phyloP scores from a whole-genome alignment of 345 rosid genomes.

The Fremontodendron californicum region DNA sequence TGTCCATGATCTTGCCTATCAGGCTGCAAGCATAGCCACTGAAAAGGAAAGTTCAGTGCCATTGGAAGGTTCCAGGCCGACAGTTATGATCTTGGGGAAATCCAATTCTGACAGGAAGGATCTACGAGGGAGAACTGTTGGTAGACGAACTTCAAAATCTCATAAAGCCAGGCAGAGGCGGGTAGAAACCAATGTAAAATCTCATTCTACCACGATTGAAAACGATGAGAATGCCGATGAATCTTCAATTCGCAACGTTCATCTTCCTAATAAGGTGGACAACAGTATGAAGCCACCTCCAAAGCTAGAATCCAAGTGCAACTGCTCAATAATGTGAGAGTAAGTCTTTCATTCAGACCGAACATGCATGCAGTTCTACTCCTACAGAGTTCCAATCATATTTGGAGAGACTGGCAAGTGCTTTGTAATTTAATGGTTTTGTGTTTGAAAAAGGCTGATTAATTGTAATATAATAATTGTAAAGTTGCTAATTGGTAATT shows the following conservation, averaged over 20 bases:
- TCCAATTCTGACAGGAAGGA: slow-evolving; percentile 47
- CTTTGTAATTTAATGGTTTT: no score
- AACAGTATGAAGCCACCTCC: slow-evolving; percentile 69
- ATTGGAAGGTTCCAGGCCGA: slow-evolving; percentile 57
- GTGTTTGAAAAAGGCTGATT: no score
- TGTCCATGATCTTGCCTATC: slow-evolving; percentile 82
- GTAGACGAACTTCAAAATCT: slow-evolving; percentile 50
- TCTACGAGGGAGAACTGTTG: slow-evolving; percentile 44
- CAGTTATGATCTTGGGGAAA: slow-evolving; percentile 69
- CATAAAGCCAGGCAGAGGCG: slow-evolving; percentile 53
- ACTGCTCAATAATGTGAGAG: slow-evolving; percentile 91
- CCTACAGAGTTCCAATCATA: no score
- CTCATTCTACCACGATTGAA: slow-evolving; percentile 41
- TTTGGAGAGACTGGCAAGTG: no score
- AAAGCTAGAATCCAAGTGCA: slow-evolving; percentile 93
- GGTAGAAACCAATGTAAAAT: slow-evolving; percentile 44
- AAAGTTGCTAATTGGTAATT: no score
- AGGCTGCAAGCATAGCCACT: slow-evolving; percentile 73
- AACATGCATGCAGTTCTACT: no score
- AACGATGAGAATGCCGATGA: slow-evolving; percentile 81
- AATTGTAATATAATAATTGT: no score
- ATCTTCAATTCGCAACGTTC: slow-evolving; percentile 51
- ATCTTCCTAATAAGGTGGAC: slow-evolving; percentile 57
- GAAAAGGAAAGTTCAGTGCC: slow-evolving; percentile 52
- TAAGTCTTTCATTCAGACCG: slow-evolving; percentile 8